phyloP scores from a whole-genome alignment of 2,329 filamentous ascomycete species.

The Huntiella bhutanensis region DNA sequence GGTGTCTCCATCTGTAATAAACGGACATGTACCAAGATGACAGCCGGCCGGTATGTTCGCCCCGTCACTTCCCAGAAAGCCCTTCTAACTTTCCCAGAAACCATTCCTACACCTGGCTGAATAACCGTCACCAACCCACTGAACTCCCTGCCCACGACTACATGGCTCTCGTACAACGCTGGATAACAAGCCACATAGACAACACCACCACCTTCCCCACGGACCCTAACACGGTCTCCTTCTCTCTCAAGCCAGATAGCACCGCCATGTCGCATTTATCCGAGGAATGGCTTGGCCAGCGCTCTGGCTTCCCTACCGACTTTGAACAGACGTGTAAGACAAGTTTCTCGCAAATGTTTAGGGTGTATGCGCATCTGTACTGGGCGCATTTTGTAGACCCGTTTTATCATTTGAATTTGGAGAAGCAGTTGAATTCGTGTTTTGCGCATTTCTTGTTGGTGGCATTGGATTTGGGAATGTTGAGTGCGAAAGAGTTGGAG shows the following conservation, averaged over 20 bases:
- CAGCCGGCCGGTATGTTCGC: slow-evolving; percentile 53
- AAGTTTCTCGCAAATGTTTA: slow-evolving; percentile 78
- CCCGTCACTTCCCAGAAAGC: background rate
- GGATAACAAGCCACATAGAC: slow-evolving; percentile 70
- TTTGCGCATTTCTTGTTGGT: slow-evolving; percentile 54
- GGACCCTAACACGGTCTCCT: slow-evolving; percentile 41
- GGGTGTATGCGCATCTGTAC: slow-evolving; percentile 77
- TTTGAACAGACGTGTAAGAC: slow-evolving; percentile 64
- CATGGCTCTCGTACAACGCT: slow-evolving; percentile 68
- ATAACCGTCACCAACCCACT: slow-evolving; percentile 54
- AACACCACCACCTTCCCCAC: slow-evolving; percentile 64
- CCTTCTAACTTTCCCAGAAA: slow-evolving; percentile 25
- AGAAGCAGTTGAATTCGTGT: slow-evolving; percentile 52
- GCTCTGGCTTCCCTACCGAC: slow-evolving; percentile 59
- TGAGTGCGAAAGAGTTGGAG: slow-evolving; percentile 60
- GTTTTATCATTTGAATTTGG: slow-evolving; percentile 50
- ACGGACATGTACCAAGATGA: slow-evolving; percentile 65
- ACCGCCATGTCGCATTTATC: slow-evolving; percentile 26
- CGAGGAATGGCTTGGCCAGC: slow-evolving; percentile 54
- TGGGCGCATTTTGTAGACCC: slow-evolving; percentile 64
- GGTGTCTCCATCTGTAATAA: slow-evolving; percentile 58
- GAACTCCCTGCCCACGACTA: slow-evolving; percentile 68
- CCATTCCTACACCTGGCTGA: slow-evolving; percentile 72
- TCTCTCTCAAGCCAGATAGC: slow-evolving; percentile 31
- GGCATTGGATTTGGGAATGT: slow-evolving; percentile 47